phyloP scores from a whole-genome alignment of 177 flowering plant species.

The Telopea speciosissima region DNA sequence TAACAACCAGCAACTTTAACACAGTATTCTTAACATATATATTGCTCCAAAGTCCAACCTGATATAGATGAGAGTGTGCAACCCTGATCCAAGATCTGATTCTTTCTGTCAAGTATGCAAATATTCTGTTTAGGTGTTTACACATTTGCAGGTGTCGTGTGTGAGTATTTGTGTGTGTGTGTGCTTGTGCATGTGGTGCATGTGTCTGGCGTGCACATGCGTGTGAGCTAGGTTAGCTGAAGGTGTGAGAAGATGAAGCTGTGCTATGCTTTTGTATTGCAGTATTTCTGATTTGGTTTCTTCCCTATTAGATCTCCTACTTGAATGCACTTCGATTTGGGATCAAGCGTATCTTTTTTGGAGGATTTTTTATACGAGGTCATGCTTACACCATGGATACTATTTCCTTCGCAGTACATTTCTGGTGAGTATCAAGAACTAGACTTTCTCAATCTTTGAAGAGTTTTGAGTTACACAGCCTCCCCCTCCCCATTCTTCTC shows the following conservation, averaged over 20 bases:
- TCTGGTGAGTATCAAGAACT: constrained; percentile 49
- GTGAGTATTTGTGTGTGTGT: too few species aligned
- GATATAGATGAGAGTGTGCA: too few species aligned
- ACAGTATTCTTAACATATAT: too few species aligned
- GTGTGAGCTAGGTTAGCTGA: background rate
- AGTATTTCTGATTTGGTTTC: constrained; percentile 11
- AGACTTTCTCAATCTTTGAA: background rate
- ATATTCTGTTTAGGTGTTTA: too few species aligned
- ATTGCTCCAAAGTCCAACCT: too few species aligned
- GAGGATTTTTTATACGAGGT: constrained; percentile 95
- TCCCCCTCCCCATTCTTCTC: background rate
- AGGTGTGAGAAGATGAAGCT: background rate
- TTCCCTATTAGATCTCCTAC: constrained; percentile 63
- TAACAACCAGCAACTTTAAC: too few species aligned
- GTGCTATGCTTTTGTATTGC: background rate
- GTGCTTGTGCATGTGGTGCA: too few species aligned
- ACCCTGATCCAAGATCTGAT: too few species aligned
- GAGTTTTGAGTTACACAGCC: background rate
- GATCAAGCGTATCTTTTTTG: constrained; percentile 87
- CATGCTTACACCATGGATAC: constrained; percentile 99
- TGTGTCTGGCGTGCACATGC: background rate
- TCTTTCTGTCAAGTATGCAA: too few species aligned
- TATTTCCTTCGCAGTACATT: constrained; percentile 88
- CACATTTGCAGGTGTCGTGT: too few species aligned
- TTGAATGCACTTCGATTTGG: constrained; percentile 92